Evolutionary conservation across 176 grass and related monocot species (phyloP).

Genomic region (Poa annua): DNA sequence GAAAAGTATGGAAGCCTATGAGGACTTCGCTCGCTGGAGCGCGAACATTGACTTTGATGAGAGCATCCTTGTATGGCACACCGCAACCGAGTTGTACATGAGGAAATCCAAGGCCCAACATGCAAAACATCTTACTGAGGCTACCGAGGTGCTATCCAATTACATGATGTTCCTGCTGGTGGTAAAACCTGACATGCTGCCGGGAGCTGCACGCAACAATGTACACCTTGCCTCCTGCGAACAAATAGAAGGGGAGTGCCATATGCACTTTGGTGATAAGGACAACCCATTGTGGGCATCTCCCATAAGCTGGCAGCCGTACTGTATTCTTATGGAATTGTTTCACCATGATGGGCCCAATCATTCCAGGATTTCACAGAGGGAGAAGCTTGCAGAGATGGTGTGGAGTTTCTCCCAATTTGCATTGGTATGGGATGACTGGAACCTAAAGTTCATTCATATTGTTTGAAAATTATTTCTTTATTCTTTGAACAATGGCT

Average conservation of each 20-base stretch:
- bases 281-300: background rate
- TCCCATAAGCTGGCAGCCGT: background rate
- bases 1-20: slow-evolving; percentile 33
- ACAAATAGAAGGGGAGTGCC: background rate
- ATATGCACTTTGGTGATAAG: background rate
- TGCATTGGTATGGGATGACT: background rate
- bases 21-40: slow-evolving; percentile 42
- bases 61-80: slow-evolving; percentile 22
- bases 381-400: slow-evolving; percentile 5
- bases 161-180: slow-evolving; percentile 20
- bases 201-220: slow-evolving; percentile 8
- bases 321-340: slow-evolving; percentile 4
- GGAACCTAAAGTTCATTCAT: background rate
- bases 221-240: slow-evolving; percentile 18
- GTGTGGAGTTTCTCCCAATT: background rate
- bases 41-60: slow-evolving; percentile 40
- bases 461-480: slow-evolving; percentile 14
- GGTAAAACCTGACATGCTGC: slow-evolving; percentile 1
- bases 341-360: background rate
- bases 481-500: background rate
- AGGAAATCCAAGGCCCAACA: background rate
- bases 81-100: background rate
- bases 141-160: background rate
- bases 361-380: slow-evolving; percentile 1
- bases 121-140: background rate